Base-by-base conservation (phyloP, 176 grass and related monocot genomes). In the Hyparrhenia diplandra region DNA sequence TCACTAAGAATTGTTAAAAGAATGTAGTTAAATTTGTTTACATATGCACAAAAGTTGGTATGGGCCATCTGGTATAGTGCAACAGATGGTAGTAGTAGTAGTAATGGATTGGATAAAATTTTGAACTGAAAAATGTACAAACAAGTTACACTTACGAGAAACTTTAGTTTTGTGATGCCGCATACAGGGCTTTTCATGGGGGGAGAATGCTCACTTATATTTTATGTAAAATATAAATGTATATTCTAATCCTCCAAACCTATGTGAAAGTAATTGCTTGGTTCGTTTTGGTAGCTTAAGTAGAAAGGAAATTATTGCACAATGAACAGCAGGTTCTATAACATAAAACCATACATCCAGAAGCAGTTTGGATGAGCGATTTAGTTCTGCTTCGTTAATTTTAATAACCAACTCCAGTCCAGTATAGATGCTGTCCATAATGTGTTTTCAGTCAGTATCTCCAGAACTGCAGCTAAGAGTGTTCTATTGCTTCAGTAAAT, bases 211-310 rank as follows among this genome's bases (percentile, higher is more conserved):
- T 7, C 35, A 4, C 11, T 41, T 42, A 41, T 16, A 29, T 5
- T 0, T 18, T 52, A 42, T 40, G 0, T 16, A 37, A 28, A 20
- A 42, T 40, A 0, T 16, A 37, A 28, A 20, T 24, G 3, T 17
- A 29, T 74, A 9, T 14, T 24, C 1, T 52, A 25, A 82, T 35
- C 5, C 51, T 83, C 47, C 59, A n/a, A 47, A 71, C 61, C 6
- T 60, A 35, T 80, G 10, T 46, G 13, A 63, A 82, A 82, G 40
- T 34, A 82, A 11, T 42, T 82, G 20, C 10, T 83, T 32, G 39
- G 28, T 5, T n/a, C 10, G 2, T 78, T 65, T 79, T 30, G 10
- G 16, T 79, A 11, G 13, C 7, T 41, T 24, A 58, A 49, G 29
- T 25, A 27, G 55, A 42, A 71, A 49, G 29, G 67, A 78, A 73